Percentiles rank a stretch among this genome's conserved stretches.
Evolutionary conservation across 345 rosid species (phyloP).

Genomic region (Theobroma cacao): DNA sequence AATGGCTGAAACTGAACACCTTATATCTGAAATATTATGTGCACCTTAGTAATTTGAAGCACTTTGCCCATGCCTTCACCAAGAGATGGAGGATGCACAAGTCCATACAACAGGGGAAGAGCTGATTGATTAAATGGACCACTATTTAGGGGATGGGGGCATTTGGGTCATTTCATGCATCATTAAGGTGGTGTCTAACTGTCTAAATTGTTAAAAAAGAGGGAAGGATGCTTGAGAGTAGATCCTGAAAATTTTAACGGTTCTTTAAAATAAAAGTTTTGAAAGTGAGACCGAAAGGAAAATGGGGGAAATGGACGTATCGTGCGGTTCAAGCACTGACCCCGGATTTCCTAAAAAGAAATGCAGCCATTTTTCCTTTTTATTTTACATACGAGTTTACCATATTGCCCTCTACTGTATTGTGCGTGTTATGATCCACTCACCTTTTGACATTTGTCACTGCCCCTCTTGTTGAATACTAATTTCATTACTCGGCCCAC

Average conservation of each 20-base stretch:
- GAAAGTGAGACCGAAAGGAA: not conserved
- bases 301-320: not conserved
- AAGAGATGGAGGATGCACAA: not conserved
- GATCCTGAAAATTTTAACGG: not conserved
- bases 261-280: not conserved
- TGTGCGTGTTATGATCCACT: not conserved
- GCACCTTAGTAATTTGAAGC: no score
- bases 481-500: not conserved
- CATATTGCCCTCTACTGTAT: not conserved
- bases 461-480: not conserved
- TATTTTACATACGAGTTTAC: not conserved
- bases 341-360: not conserved
- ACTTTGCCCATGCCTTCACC: no score
- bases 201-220: not conserved
- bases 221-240: not conserved
- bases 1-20: not conserved
- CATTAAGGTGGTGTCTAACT: not conserved
- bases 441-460: not conserved
- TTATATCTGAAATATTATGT: no score
- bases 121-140: not conserved
- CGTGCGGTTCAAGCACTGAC: not conserved
- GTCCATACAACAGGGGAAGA: not conserved
- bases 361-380: not conserved
- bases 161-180: not conserved
- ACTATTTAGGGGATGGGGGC: not conserved